Percentiles rank a stretch among this genome's conserved stretches.
Conservation (phyloP, 2,329 filamentous ascomycete genomes). For the Penicillium sp. region DNA sequence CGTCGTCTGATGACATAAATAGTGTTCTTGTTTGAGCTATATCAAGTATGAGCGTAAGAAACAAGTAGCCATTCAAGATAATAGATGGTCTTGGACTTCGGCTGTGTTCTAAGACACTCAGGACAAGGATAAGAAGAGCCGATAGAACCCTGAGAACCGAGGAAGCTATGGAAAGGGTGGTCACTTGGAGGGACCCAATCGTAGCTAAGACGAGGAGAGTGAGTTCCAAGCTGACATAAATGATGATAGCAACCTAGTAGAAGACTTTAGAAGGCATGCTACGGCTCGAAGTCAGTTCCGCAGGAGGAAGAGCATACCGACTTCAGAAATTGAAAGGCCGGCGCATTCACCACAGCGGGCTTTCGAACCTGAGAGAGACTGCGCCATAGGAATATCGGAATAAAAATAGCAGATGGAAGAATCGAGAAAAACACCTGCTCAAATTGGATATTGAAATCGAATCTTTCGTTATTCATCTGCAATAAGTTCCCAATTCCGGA, state of each 20-base stretch:
- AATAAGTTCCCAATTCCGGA: too few species aligned
- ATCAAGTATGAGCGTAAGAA: background rate
- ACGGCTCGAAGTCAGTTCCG: too few species aligned
- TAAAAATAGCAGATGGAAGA: background rate
- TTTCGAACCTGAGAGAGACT: background rate
- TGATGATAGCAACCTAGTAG: background rate
- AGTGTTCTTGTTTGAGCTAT: background rate
- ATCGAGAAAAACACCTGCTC: background rate
- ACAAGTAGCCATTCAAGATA: background rate
- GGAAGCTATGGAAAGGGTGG: background rate
- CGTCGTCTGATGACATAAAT: background rate
- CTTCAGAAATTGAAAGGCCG: background rate
- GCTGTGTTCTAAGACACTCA: background rate
- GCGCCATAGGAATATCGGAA: background rate
- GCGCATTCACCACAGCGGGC: background rate
- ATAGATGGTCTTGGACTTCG: background rate
- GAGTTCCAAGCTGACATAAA: background rate
- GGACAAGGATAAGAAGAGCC: background rate
- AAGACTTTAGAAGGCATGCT: fast-evolving
- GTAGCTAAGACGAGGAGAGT: background rate
- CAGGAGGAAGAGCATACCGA: background rate
- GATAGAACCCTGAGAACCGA: background rate
- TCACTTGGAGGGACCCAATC: background rate
- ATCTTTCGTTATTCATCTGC: background rate
- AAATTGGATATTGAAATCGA: background rate